phyloP scores from a whole-genome alignment of 2,329 filamentous ascomycete genomes.

The Aphanocladium album region DNA sequence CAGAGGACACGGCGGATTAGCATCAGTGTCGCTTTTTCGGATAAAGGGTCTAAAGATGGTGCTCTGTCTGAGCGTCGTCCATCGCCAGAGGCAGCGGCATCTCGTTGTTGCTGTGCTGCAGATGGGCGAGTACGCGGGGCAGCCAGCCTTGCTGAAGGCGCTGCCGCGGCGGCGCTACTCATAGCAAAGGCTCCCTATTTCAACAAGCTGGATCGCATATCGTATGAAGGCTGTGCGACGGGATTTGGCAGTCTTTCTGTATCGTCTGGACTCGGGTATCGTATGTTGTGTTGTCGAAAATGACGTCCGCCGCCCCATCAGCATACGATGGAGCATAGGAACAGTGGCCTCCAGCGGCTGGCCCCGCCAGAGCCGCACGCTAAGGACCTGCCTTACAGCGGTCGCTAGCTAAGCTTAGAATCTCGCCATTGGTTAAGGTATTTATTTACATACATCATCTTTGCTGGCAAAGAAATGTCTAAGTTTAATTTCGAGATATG shows the following conservation, averaged over 20 bases:
- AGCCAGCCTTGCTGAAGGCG: slow-evolving; percentile 9
- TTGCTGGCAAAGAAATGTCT: too few relatives aligned
- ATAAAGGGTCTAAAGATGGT: slow-evolving; percentile 48
- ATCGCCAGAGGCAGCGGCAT: slow-evolving; percentile 19
- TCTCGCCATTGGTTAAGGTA: too few relatives aligned
- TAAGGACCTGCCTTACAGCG: too few relatives aligned
- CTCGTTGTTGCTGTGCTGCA: slow-evolving; percentile 18
- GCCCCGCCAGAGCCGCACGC: neutral
- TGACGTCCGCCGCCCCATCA: neutral
- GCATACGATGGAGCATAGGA: neutral
- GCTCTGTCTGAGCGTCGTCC: slow-evolving; percentile 30
- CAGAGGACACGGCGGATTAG: slow-evolving; percentile 83
- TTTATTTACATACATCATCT: too few relatives aligned
- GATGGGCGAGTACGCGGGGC: slow-evolving; percentile 13
- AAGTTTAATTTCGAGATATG: too few relatives aligned
- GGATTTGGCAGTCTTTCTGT: neutral
- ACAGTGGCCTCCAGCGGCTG: neutral
- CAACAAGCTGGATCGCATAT: neutral
- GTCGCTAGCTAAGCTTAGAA: too few relatives aligned
- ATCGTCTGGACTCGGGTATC: neutral
- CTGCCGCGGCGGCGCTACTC: slow-evolving; percentile 5
- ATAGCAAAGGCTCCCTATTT: slow-evolving; percentile 3
- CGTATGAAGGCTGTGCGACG: neutral
- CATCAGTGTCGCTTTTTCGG: slow-evolving; percentile 72
- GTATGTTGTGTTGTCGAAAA: neutral